Conservation (phyloP, 2,329 filamentous ascomycete genomes). For the Calonectria montana region DNA sequence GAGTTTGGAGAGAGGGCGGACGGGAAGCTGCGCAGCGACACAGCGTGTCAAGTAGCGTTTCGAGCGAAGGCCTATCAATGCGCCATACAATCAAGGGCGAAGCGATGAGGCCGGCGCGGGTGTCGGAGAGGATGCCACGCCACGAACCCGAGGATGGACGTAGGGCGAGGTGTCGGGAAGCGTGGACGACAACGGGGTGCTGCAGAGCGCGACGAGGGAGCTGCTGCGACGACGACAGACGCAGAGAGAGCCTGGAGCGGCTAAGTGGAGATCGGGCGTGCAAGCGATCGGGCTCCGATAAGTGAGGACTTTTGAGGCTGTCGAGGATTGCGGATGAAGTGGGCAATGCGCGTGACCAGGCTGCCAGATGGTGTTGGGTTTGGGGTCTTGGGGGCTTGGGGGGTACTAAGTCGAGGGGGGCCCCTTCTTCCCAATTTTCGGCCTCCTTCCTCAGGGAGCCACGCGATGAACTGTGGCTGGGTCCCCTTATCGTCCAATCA, state of each 20-base stretch:
- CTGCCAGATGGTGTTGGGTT: constrained; percentile 47
- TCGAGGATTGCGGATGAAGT: constrained; percentile 47
- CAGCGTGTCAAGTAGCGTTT: constrained; percentile 30
- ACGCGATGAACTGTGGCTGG: constrained; percentile 39
- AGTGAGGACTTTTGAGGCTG: constrained; percentile 46
- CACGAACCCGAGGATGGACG: constrained; percentile 34
- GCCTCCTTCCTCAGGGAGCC: constrained; percentile 29
- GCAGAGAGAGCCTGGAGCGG: constrained; percentile 27
- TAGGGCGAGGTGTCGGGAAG: constrained; percentile 19
- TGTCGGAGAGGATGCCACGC: constrained; percentile 35
- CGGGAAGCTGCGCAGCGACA: constrained; percentile 33
- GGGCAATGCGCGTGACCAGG: constrained; percentile 54
- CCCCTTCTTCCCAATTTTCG: constrained; percentile 29
- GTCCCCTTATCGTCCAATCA: constrained; percentile 34
- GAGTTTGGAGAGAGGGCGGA: constrained; percentile 24
- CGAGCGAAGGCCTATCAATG: constrained; percentile 43
- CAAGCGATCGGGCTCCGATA: constrained; percentile 36
- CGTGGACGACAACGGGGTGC: constrained; percentile 30
- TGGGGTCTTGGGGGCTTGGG: constrained; percentile 36
- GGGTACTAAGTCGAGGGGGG: constrained; percentile 31
- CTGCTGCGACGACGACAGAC: constrained; percentile 30
- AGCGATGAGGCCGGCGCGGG: constrained; percentile 29
- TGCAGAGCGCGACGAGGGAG: constrained; percentile 31
- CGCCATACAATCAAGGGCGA: constrained; percentile 46
- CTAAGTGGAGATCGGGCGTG: constrained; percentile 31